phyloP scores from a whole-genome alignment of 2,329 filamentous ascomycete species.

The Aureobasidium sp. region DNA sequence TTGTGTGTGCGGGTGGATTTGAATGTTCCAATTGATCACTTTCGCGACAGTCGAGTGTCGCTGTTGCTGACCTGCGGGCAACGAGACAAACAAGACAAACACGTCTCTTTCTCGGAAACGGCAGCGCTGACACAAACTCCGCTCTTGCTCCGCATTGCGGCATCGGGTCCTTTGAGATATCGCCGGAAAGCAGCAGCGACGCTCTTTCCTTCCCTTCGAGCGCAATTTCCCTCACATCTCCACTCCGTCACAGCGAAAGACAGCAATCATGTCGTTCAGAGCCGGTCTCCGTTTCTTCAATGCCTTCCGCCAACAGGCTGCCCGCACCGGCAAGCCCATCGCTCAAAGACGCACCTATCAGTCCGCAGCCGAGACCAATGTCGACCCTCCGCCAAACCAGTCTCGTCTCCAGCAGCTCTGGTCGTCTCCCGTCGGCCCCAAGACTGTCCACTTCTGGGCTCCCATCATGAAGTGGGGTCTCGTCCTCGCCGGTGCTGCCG shows the following conservation, averaged over 20 bases:
- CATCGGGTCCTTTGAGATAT: constrained; percentile 5
- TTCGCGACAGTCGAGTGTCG: not conserved
- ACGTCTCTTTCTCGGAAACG: not conserved
- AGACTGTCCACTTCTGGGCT: constrained; percentile 97
- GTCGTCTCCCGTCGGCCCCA: constrained; percentile 41
- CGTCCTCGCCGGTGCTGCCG: constrained; percentile 83
- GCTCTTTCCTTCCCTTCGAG: not conserved
- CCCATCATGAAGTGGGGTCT: constrained; percentile 96
- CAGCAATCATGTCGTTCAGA: constrained; percentile 44
- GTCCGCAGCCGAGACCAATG: constrained; percentile 48
- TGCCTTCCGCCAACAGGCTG: constrained; percentile 44
- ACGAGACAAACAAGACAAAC: constrained; percentile 1
- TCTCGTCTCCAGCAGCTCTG: constrained; percentile 60
- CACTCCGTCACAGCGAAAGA: constrained; percentile 9
- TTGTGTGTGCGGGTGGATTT: not conserved
- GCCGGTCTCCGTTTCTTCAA: constrained; percentile 47
- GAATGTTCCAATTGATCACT: not conserved
- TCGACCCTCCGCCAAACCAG: constrained; percentile 27
- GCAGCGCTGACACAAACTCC: constrained; percentile 5
- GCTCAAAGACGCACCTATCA: constrained; percentile 55
- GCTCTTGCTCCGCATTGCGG: constrained; percentile 7
- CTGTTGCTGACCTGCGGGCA: not conserved
- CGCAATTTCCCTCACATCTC: constrained; percentile 38
- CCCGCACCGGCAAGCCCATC: constrained; percentile 34
- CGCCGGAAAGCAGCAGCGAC: not conserved